Percentiles rank a stretch among this genome's conserved stretches.
phyloP scores from a whole-genome alignment of 1,139 yeast genomes.

The Geotrichum restrictum region DNA sequence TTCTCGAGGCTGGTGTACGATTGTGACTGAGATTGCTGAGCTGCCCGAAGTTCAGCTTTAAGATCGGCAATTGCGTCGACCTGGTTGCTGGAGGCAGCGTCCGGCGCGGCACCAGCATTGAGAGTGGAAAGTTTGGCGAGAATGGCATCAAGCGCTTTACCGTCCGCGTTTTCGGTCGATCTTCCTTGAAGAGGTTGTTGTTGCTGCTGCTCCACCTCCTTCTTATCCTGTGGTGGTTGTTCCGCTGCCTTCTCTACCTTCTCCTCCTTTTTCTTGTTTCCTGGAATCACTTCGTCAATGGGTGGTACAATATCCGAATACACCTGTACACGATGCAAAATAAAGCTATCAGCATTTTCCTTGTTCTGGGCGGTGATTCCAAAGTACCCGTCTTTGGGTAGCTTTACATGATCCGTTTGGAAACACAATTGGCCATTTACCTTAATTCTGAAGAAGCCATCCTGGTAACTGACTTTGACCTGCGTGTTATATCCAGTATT shows the following conservation, averaged over 20 bases:
- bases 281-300: slow-evolving; percentile 16
- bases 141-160: slow-evolving; percentile 23
- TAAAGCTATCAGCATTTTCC: slow-evolving; percentile 36
- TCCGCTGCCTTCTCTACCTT: too few relatives aligned
- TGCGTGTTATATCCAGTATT: slow-evolving; percentile 35
- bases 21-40: slow-evolving; percentile 6
- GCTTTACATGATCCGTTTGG: slow-evolving; percentile 33
- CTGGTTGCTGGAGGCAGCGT: not conserved
- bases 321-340: slow-evolving; percentile 28
- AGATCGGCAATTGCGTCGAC: slow-evolving; percentile 7
- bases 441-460: slow-evolving; percentile 36
- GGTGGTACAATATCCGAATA: slow-evolving; percentile 22
- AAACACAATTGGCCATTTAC: slow-evolving; percentile 42
- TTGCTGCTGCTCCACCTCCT: slow-evolving; percentile 1
- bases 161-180: slow-evolving; percentile 11
- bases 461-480: slow-evolving; percentile 36
- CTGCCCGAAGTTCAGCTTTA: slow-evolving; percentile 7
- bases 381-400: slow-evolving; percentile 36
- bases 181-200: slow-evolving; percentile 1
- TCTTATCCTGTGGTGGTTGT: slow-evolving; percentile 1
- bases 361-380: slow-evolving; percentile 40
- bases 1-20: slow-evolving; percentile 12
- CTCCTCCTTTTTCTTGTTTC: not conserved
- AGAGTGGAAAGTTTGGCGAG: slow-evolving; percentile 22
- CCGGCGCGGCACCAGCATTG: slow-evolving; percentile 1